A percentile compares a stretch with the other conserved stretches of the same genome.
Evolutionary conservation across 169 alveolate genomes (phyloP).

Genomic region (Theileria parva): DNA sequence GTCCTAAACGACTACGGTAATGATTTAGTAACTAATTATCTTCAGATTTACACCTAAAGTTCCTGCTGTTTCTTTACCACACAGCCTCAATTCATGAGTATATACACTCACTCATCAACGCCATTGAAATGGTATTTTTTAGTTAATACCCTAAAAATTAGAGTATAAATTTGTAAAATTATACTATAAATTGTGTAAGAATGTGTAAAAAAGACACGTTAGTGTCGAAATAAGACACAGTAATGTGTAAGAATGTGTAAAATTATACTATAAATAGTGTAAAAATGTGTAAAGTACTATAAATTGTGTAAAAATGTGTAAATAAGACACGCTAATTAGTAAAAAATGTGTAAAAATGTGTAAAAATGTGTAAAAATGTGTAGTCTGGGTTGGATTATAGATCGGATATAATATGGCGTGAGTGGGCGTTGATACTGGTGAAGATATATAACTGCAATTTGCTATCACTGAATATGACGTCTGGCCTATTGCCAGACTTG

Average conservation of each 20-base stretch:
- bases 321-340: too few species aligned
- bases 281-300: too few species aligned
- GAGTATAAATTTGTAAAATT: too few species aligned
- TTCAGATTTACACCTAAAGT: conserved; percentile 35
- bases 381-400: conserved; percentile 73
- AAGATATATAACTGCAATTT: conserved; percentile 74
- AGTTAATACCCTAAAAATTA: too few species aligned
- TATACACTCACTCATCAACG: conserved; percentile 66
- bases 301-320: too few species aligned
- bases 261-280: too few species aligned
- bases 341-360: too few species aligned
- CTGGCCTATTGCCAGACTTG: conserved; percentile 70
- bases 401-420: conserved; percentile 75
- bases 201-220: too few species aligned
- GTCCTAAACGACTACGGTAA: conserved; percentile 33
- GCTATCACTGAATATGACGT: conserved; percentile 47
- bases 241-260: too few species aligned
- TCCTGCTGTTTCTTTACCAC: conserved; percentile 71
- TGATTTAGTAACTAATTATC: not conserved
- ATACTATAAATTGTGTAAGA: too few species aligned
- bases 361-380: too few species aligned
- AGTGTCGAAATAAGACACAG: not conserved
- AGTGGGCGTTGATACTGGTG: conserved; percentile 60
- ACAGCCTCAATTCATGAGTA: conserved; percentile 79
- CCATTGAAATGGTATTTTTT: conserved; percentile 62